These are phyloP conservation scores for Hypocreales sp. DNA, from an alignment of 2,329 filamentous ascomycete genomes.

Conservation along the genomic window DNA sequence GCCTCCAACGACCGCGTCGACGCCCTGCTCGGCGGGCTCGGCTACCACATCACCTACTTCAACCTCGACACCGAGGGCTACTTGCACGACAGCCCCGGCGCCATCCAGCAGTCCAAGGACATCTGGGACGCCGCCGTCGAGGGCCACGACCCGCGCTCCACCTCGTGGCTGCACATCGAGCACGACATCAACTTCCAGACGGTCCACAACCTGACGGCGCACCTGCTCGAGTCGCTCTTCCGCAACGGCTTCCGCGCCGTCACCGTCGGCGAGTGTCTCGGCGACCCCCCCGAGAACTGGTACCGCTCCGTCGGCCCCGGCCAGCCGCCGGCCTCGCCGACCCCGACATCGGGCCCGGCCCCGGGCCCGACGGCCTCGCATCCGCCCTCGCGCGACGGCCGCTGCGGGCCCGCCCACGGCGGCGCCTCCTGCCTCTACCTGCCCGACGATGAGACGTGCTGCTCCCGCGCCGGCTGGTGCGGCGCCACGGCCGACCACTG, in stretches of 20 bases:
- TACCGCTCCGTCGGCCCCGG: constrained; percentile 21
- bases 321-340: too few species aligned
- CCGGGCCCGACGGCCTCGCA: too few species aligned
- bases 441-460: too few species aligned
- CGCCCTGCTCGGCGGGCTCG: constrained; percentile 23
- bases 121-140: constrained; percentile 22
- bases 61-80: constrained; percentile 47
- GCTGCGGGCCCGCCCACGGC: too few species aligned
- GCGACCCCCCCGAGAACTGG: constrained; percentile 35
- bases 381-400: too few species aligned
- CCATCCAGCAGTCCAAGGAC: constrained; percentile 28
- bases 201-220: constrained; percentile 25
- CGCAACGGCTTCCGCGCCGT: constrained; percentile 27
- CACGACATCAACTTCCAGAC: constrained; percentile 32
- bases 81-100: constrained; percentile 30
- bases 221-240: constrained; percentile 24
- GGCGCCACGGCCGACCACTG: constrained; percentile 24
- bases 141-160: constrained; percentile 7
- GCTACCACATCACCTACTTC: constrained; percentile 45
- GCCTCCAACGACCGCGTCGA: constrained; percentile 24
- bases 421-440: too few species aligned
- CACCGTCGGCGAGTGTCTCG: constrained; percentile 35
- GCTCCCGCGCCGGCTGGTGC: constrained; percentile 18
- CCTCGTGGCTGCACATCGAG: constrained; percentile 34
- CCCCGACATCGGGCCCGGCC: too few species aligned